phyloP scores from a whole-genome alignment of 371 early-diverging fungal species.

The Lichtheimia hyalospora region DNA sequence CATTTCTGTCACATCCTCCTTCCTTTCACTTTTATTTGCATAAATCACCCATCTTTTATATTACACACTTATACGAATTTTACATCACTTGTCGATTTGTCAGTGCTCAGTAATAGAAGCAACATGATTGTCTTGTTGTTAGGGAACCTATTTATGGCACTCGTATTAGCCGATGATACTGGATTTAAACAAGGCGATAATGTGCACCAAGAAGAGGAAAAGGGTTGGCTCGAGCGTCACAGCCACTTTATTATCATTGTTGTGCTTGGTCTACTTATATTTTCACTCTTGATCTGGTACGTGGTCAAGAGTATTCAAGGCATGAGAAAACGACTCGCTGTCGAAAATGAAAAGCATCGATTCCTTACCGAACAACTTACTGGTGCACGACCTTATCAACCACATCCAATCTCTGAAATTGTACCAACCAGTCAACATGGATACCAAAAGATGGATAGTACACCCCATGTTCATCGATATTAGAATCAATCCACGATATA shows the following conservation, averaged over 20 bases:
- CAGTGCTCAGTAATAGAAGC: too few species aligned
- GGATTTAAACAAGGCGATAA: too few species aligned
- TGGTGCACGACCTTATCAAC: too few species aligned
- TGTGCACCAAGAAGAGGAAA: too few species aligned
- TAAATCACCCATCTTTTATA: not conserved
- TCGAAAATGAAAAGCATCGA: conserved; percentile 14
- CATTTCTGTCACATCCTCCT: not conserved
- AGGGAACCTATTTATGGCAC: too few species aligned
- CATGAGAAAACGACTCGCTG: conserved; percentile 22
- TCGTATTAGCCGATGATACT: too few species aligned
- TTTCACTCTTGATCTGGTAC: conserved; percentile 16
- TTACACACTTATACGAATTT: not conserved
- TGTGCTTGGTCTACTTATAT: conserved; percentile 13
- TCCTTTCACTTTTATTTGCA: not conserved
- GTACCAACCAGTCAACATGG: conserved; percentile 2
- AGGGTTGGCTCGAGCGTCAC: conserved; percentile 13
- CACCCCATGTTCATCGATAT: too few species aligned
- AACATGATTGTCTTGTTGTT: too few species aligned
- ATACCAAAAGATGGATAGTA: conserved; percentile 8
- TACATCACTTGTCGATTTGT: too few species aligned
- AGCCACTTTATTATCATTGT: conserved; percentile 20
- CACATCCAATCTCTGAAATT: not conserved
- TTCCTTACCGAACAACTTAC: too few species aligned
- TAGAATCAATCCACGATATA: too few species aligned
- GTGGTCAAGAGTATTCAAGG: conserved; percentile 17